These are phyloP conservation scores for Selaginella moellendorffii DNA, from an alignment of 75 land plant species.

Conservation along the genomic window DNA sequence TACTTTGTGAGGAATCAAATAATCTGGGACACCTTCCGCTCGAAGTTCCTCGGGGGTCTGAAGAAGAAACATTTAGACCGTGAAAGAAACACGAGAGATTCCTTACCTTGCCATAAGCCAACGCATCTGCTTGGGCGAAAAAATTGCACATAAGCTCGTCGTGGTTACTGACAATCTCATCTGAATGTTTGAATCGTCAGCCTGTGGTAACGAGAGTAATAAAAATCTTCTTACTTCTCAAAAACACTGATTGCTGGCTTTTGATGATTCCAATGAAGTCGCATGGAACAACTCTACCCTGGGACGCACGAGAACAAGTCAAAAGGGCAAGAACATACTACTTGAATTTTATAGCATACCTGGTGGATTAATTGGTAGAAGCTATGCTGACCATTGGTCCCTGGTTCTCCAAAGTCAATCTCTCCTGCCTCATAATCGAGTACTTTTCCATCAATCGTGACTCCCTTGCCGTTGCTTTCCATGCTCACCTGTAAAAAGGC, in stretches of 20 bases:
- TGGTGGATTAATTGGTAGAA: slow-evolving; percentile 10
- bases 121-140: slow-evolving; percentile 98
- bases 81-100: neutral
- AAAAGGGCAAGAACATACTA: neutral
- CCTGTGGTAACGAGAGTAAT: neutral
- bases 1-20: slow-evolving; percentile 91
- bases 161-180: slow-evolving; percentile 84
- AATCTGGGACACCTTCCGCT: slow-evolving; percentile 53
- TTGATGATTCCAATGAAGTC: slow-evolving; percentile 90
- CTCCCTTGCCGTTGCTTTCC: slow-evolving; percentile 9
- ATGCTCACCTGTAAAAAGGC: slow-evolving; percentile 7
- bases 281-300: slow-evolving; percentile 98
- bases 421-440: slow-evolving; percentile 1
- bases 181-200: slow-evolving; percentile 27
- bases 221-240: slow-evolving; percentile 42
- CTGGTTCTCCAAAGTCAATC: slow-evolving; percentile 8
- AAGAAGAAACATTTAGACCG: neutral
- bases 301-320: slow-evolving; percentile 6
- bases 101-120: slow-evolving; percentile 88
- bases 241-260: slow-evolving; percentile 85
- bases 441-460: neutral
- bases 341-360: slow-evolving; percentile 3
- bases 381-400: slow-evolving; percentile 7
- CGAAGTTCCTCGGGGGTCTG: slow-evolving; percentile 66
- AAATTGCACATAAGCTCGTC: slow-evolving; percentile 99